These are phyloP conservation scores for Ophiocytium majus DNA, from an alignment of 352 stramenopile genomes.

Conservation along the genomic window DNA sequence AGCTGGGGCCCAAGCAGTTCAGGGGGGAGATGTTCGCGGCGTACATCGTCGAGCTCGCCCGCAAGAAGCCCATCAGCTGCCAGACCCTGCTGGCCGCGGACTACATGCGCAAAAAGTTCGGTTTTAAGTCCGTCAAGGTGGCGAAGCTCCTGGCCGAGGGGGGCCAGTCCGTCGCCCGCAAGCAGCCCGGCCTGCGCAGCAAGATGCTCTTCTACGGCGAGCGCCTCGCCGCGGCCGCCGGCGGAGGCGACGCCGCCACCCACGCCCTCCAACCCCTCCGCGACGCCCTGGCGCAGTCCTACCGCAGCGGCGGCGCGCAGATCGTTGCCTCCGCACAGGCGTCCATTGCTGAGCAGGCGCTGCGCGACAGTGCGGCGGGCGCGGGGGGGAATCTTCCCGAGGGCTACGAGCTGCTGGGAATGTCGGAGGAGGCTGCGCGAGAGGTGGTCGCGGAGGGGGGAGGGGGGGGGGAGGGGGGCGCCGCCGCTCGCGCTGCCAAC, in stretches of 20 bases:
- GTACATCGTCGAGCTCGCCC: constrained; percentile 15
- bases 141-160: not conserved
- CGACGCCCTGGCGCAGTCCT: not conserved
- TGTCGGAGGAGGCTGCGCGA: constrained; percentile 26
- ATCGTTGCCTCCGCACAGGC: not conserved
- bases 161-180: not conserved
- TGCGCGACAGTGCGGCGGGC: not conserved
- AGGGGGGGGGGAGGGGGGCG: not conserved
- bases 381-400: constrained; percentile 23
- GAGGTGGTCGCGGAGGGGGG: constrained; percentile 23
- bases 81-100: not conserved
- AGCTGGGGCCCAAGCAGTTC: constrained; percentile 47
- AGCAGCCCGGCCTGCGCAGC: constrained; percentile 19
- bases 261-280: not conserved
- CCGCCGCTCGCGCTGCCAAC: not conserved
- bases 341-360: constrained; percentile 4
- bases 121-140: constrained; percentile 1
- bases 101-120: constrained; percentile 19
- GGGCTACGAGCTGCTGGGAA: constrained; percentile 44
- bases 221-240: not conserved
- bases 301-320: constrained; percentile 20
- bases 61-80: constrained; percentile 17
- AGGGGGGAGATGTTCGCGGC: constrained; percentile 41
- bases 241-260: not conserved
- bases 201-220: constrained; percentile 26